A percentile compares a stretch with the other conserved stretches of the same genome.
Conservation (phyloP, 2,329 filamentous ascomycete species). For the Ascochyta pisi region DNA sequence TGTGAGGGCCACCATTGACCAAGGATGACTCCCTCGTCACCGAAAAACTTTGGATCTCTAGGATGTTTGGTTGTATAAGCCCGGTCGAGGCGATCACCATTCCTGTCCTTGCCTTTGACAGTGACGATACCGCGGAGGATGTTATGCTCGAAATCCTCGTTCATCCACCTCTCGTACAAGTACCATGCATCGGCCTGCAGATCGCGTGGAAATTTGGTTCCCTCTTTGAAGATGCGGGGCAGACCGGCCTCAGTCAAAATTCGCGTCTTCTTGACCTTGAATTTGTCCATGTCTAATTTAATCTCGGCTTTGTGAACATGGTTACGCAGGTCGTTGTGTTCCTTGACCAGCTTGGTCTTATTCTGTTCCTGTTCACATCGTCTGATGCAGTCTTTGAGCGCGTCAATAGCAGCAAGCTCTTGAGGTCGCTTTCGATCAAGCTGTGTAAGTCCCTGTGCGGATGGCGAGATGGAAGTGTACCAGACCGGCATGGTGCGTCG, state of each 20-base stretch:
- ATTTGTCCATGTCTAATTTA: conserved; percentile 34
- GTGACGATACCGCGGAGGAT: conserved; percentile 55
- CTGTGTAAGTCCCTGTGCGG: background rate
- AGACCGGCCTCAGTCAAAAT: conserved; percentile 52
- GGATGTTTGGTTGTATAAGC: conserved; percentile 25
- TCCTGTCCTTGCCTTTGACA: conserved; percentile 27
- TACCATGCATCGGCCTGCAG: conserved; percentile 56
- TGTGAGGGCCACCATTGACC: conserved; percentile 65
- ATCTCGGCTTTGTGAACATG: conserved; percentile 52
- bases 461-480: conserved; percentile 21
- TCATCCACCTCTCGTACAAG: conserved; percentile 56
- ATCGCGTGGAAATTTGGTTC: conserved; percentile 52
- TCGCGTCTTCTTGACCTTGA: conserved; percentile 42
- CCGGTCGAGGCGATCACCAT: conserved; percentile 34
- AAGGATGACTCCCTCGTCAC: conserved; percentile 51
- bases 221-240: conserved; percentile 49
- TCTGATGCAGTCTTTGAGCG: conserved; percentile 33
- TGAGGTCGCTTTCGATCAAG: conserved; percentile 24
- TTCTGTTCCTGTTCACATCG: conserved; percentile 24
- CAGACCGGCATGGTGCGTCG: conserved; percentile 17
- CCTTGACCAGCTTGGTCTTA: conserved; percentile 6
- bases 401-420: conserved; percentile 23
- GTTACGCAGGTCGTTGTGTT: conserved; percentile 45
- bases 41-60: conserved; percentile 30
- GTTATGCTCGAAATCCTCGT: conserved; percentile 52